Percentiles rank a stretch among this genome's conserved stretches.
Conservation (phyloP, 2,329 filamentous ascomycete species). For the Ceratocystis destructans region DNA sequence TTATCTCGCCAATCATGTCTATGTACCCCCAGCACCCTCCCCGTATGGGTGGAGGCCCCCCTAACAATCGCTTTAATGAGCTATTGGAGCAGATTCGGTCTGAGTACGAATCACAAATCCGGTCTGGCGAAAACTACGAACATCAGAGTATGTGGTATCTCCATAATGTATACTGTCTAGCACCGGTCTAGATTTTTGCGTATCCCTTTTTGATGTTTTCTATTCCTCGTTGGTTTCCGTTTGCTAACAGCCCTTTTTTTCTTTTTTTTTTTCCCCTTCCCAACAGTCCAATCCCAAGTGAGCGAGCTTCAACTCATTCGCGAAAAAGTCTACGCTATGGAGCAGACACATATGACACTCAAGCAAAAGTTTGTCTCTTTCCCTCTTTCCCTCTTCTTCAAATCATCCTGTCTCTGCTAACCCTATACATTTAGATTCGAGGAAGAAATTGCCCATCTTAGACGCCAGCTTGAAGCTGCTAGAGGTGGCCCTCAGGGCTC, state of each 20-base stretch:
- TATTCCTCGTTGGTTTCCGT: slow-evolving; percentile 13
- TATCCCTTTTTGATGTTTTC: neutral
- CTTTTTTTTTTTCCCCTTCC: neutral
- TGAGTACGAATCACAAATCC: slow-evolving; percentile 78
- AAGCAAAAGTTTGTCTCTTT: slow-evolving; percentile 60
- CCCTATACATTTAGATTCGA: slow-evolving; percentile 55
- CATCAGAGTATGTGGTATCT: slow-evolving; percentile 63
- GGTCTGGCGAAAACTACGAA: slow-evolving; percentile 75
- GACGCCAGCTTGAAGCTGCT: slow-evolving; percentile 70
- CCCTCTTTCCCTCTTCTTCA: neutral
- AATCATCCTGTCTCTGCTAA: neutral
- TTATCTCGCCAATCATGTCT: slow-evolving; percentile 17
- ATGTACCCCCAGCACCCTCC: slow-evolving; percentile 21
- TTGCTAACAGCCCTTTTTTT: slow-evolving; percentile 21
- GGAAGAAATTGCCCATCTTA: slow-evolving; percentile 72
- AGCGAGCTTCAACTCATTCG: slow-evolving; percentile 91
- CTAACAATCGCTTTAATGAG: slow-evolving; percentile 57
- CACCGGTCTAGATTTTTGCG: neutral
- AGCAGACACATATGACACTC: slow-evolving; percentile 74
- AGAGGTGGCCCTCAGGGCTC: slow-evolving; percentile 45
- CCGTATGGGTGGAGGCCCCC: slow-evolving; percentile 20
- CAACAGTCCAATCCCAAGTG: slow-evolving; percentile 70
- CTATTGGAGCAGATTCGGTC: slow-evolving; percentile 78
- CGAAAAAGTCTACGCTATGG: slow-evolving; percentile 84
- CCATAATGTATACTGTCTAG: slow-evolving; percentile 8